phyloP scores from a whole-genome alignment of 2,329 filamentous ascomycete genomes.

The Trichophyton equinum region DNA sequence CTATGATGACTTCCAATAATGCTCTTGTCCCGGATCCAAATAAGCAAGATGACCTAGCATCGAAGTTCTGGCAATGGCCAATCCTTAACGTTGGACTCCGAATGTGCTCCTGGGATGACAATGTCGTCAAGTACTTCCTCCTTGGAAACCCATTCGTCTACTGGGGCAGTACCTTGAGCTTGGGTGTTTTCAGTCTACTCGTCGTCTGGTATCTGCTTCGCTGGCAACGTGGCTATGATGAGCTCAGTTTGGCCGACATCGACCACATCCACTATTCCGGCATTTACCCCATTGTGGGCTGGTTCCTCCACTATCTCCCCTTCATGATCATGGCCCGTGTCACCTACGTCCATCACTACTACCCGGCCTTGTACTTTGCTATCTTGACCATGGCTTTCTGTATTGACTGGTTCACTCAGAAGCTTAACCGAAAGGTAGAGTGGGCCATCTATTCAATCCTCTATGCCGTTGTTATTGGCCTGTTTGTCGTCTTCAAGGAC shows the following conservation, averaged over 20 bases:
- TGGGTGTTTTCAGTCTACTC: conserved; percentile 60
- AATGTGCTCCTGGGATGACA: conserved; percentile 98
- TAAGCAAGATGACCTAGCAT: conserved; percentile 96
- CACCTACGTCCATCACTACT: conserved; percentile 98
- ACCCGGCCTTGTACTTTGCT: conserved; percentile 94
- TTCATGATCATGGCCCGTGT: conserved; percentile 98
- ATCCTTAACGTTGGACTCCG: conserved; percentile 87
- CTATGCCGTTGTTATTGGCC: conserved; percentile 60
- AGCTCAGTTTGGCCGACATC: conserved; percentile 66
- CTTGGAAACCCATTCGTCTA: conserved; percentile 94
- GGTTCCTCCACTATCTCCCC: conserved; percentile 91
- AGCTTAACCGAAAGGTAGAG: conserved; percentile 51
- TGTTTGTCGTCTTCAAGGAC: conserved; percentile 83
- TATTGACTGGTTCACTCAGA: conserved; percentile 67
- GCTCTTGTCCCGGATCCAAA: conserved; percentile 93
- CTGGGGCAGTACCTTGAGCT: conserved; percentile 76
- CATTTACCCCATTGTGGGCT: conserved; percentile 80
- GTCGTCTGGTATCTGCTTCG: conserved; percentile 76
- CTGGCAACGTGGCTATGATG: conserved; percentile 89
- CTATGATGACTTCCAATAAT: conserved; percentile 99
- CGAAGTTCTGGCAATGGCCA: conserved; percentile 97
- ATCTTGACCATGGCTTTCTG: conserved; percentile 83
- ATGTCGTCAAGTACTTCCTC: conserved; percentile 94
- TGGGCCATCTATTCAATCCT: conserved; percentile 59
- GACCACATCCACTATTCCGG: conserved; percentile 92